phyloP scores from a whole-genome alignment of 768 basidiomycete genomes.

The Collybia sp. region DNA sequence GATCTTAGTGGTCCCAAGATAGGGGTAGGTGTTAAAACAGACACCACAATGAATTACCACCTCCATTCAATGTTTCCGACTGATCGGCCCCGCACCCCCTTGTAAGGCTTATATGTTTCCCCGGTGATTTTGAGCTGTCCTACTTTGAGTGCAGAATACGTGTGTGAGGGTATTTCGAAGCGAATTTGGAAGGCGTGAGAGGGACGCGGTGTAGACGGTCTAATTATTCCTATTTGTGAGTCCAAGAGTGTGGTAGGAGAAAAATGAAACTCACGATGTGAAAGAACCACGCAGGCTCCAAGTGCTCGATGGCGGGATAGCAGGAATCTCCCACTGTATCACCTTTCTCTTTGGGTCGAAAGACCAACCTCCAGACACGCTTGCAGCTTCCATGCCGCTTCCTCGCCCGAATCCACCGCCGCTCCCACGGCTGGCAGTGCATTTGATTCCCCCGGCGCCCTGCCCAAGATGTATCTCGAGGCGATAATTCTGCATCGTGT shows the following conservation, averaged over 20 bases:
- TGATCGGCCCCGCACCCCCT: constrained; percentile 74
- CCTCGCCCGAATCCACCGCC: constrained; percentile 35
- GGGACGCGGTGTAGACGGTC: constrained; percentile 48
- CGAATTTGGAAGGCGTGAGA: constrained; percentile 69
- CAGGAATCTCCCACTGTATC: constrained; percentile 76
- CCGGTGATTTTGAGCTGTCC: constrained; percentile 79
- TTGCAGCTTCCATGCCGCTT: constrained; percentile 19
- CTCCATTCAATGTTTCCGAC: constrained; percentile 71
- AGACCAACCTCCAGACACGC: constrained; percentile 48
- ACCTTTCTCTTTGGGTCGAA: constrained; percentile 74
- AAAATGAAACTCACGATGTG: constrained; percentile 46
- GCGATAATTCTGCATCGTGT: constrained; percentile 65
- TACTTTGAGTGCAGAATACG: constrained; percentile 78
- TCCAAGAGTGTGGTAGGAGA: background rate
- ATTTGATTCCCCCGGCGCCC: constrained; percentile 68
- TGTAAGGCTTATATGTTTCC: constrained; percentile 87
- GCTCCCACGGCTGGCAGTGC: constrained; percentile 56
- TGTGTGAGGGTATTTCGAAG: constrained; percentile 68
- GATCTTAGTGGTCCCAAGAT: background rate
- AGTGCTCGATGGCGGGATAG: constrained; percentile 58
- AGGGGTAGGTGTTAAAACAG: too few relatives aligned
- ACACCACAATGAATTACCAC: constrained; percentile 29
- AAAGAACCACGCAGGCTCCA: constrained; percentile 80
- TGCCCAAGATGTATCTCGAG: constrained; percentile 76
- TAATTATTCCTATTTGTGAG: constrained; percentile 2